Conservation (phyloP, 139 green algal species). For the Volvox africanus region DNA sequence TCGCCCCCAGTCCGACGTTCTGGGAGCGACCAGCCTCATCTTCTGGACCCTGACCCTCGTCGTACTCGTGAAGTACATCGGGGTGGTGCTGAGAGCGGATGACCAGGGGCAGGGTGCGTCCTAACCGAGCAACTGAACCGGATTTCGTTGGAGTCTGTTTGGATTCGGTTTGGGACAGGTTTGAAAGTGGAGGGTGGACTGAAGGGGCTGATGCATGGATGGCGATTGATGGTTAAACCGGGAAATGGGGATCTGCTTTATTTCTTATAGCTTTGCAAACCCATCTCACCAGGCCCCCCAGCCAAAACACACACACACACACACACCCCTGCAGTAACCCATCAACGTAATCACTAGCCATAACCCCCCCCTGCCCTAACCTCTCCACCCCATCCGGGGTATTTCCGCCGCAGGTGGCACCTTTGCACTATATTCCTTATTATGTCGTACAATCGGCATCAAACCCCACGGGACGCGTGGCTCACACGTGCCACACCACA, state of each 20-base stretch:
- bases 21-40: slow-evolving; percentile 73
- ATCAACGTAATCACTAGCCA: no score
- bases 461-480: slow-evolving; percentile 45
- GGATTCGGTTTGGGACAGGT: not conserved
- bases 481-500: not conserved
- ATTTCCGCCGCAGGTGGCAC: slow-evolving; percentile 82
- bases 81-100: slow-evolving; percentile 76
- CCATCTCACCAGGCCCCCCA: no score
- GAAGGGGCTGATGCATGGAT: not conserved
- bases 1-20: slow-evolving; percentile 47
- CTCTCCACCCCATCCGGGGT: not conserved
- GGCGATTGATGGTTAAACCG: not conserved
- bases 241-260: not conserved
- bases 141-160: not conserved
- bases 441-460: slow-evolving; percentile 67
- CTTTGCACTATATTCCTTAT: slow-evolving; percentile 81
- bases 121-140: no score
- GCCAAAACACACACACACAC: not conserved
- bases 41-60: slow-evolving; percentile 81
- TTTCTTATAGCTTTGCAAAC: no score
- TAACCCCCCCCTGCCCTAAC: not conserved
- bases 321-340: not conserved
- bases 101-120: slow-evolving; percentile 84
- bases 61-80: slow-evolving; percentile 71
- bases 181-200: not conserved